Base-by-base conservation (phyloP, 306 rosid genomes). In the Corylus americana region DNA sequence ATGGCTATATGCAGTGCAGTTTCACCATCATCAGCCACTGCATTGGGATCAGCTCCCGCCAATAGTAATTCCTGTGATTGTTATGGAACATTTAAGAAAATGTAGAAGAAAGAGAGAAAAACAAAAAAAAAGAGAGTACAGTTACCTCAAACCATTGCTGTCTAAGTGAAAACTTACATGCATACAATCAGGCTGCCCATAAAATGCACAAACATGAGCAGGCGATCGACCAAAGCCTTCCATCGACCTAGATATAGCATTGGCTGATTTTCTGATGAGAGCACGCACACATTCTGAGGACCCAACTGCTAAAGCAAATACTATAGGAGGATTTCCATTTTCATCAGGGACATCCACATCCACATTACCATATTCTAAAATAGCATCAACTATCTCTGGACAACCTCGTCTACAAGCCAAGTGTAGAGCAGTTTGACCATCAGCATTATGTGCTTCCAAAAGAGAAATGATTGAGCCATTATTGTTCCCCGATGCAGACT, bases 151-250 rank as follows among this genome's bases (percentile, higher is more conserved):
- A 44, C 70, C 62, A 71, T 66, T 62, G 4, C 31, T 67, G 51
- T 20, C 27, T 64, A 82, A 87, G 18, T 39, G 80, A 74, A 78
- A 74, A 89, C 99, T 76, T 89, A 95, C 99, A 71, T 79, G 92
- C 98, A 95, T 95, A 82, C 99, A 95, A 90, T 93, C 99, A 75
- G 99, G 99, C 78, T 95, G 99, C 55, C 99, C 99, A 78, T 95
- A 97, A 82, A 88, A 90, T 55, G 99, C 99, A 90, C 99, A 95
- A 55, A 93, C 94, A 50, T 95, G 98, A 79, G 98, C 97, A 79
- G 91, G 90, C 11, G 97, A 93, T 49, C 97, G 98, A 81, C 99
- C 99, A 51, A 86, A 49, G 73, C 98, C 99, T 75, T 95, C 98
- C 84, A 97, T 90, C 82, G 90, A 87, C 74, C 92, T 84, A 67